Base-by-base conservation (phyloP, 164 flowering plant genomes). In the Vitis cinerea region DNA sequence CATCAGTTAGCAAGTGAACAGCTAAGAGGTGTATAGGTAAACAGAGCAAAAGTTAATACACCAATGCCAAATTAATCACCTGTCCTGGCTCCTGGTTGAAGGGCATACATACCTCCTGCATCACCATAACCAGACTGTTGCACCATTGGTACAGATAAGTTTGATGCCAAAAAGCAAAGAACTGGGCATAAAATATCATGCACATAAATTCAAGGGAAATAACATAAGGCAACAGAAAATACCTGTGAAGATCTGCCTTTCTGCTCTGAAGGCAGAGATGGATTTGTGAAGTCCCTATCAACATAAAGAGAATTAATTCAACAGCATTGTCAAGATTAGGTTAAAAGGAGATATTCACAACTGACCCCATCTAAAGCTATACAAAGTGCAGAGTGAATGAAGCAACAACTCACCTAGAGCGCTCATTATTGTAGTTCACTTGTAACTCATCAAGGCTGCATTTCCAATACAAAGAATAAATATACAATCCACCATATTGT, bases 371-470 rank as follows among this genome's bases (percentile, higher is more conserved):
- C 48, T n/a, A 31, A 29, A 50, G 17, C 11, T 1, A 17, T 50
- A 47, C 63, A 50, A 23, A 51, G 37, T 48, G 51, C 51, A 63
- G 30, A 48, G 27, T 48, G 47, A 11, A 54, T 7, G 52, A 31
- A 72, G 8, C 47, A 23, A 59, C 13, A 59, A 66, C 85, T 7
- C 56, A 96, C 99, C 99, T 92, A 37, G 99, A 90, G 2, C 98
- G 88, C 59, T 96, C 99, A 78, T 93, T 96, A 67, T 96, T 96
- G 79, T 87, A 92, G 79, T 90, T 90, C 75, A 96, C 99, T 88
- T 96, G 99, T 59, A 96, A 77, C 71, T 96, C 99, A 49, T 80
- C 91, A 67, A 96, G 97, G 87, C 99, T 96, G 87, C 10, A 80
- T 19, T 6, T 58, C 59, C 61, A 51, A 78, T 64, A 63, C 17